Conservation (phyloP, 345 rosid genomes). For the Eucalyptus regnans region DNA sequence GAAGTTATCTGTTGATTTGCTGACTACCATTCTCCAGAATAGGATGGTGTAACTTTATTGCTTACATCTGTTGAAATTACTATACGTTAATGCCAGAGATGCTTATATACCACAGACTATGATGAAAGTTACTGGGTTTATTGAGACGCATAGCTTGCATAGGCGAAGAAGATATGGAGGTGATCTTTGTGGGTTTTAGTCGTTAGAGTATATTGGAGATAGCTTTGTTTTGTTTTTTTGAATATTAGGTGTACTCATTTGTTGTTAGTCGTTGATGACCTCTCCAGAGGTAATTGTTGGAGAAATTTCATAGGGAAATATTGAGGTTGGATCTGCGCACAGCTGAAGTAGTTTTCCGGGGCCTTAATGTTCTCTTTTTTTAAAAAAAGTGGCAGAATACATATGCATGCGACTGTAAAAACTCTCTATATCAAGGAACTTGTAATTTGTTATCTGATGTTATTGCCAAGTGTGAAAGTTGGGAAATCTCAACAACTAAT, state of each 20-base stretch:
- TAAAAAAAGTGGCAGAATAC: background rate
- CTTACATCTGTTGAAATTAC: background rate
- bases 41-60: background rate
- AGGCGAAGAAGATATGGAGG: background rate
- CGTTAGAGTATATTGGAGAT: background rate
- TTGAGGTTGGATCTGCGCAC: background rate
- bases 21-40: background rate
- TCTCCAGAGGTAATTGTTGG: background rate
- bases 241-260: background rate
- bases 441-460: background rate
- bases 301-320: background rate
- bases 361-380: background rate
- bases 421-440: background rate
- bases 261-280: background rate
- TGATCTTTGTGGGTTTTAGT: background rate
- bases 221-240: background rate
- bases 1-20: background rate
- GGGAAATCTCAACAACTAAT: background rate
- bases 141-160: background rate
- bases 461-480: background rate
- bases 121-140: background rate
- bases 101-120: background rate
- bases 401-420: background rate
- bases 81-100: background rate
- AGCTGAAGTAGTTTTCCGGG: background rate